Percentiles rank a stretch among this genome's conserved stretches.
These are phyloP conservation scores for Nelumbo lutea DNA, from an alignment of 164 flowering plant species.

Conservation along the genomic window DNA sequence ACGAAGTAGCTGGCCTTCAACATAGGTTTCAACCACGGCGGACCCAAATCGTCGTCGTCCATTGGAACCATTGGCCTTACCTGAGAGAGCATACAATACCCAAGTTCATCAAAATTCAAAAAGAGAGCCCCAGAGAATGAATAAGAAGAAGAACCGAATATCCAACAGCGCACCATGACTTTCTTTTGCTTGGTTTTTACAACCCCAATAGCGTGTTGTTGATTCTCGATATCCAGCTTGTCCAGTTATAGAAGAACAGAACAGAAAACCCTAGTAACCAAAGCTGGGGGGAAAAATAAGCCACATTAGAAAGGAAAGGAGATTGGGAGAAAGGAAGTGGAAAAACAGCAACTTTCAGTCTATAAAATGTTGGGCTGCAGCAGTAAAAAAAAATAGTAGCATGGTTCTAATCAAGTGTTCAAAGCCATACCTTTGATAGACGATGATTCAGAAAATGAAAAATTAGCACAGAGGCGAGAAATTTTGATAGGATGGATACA, in stretches of 20 bases:
- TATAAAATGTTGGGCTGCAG: background rate
- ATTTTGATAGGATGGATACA: too few species aligned
- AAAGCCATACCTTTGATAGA: too few species aligned
- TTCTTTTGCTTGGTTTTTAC: conserved; percentile 23
- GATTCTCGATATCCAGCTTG: conserved; percentile 34
- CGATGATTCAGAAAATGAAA: too few species aligned
- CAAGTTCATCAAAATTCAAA: background rate
- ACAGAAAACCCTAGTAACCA: background rate
- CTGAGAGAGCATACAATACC: conserved; percentile 12
- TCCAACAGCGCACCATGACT: conserved; percentile 20
- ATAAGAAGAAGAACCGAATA: background rate
- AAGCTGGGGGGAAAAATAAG: background rate
- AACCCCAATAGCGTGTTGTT: conserved; percentile 16
- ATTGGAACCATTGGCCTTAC: conserved; percentile 36
- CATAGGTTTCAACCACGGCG: conserved; percentile 60
- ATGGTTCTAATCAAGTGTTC: background rate
- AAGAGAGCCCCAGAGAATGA: background rate
- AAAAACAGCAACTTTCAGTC: conserved; percentile 1
- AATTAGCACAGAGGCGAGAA: too few species aligned
- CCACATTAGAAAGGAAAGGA: background rate
- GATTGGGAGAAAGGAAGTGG: conserved; percentile 1
- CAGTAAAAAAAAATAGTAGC: background rate
- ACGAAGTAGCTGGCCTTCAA: conserved; percentile 43
- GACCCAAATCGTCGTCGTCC: conserved; percentile 31
- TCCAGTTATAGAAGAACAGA: conserved; percentile 2